A percentile compares a stretch with the other conserved stretches of the same genome.
phyloP scores from a whole-genome alignment of 345 rosid species.

The Geranium rotundifolium region DNA sequence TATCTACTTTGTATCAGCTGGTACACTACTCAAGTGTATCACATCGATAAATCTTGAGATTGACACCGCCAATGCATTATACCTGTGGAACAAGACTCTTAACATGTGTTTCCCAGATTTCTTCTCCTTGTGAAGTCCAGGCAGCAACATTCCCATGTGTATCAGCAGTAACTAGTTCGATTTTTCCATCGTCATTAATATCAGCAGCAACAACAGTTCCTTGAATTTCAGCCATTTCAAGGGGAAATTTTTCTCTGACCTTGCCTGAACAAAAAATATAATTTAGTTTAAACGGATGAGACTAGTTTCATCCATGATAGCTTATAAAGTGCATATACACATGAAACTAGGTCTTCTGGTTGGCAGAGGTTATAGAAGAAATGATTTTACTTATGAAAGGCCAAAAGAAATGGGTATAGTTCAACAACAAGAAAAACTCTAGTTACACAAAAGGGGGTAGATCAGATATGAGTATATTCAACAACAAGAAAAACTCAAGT shows the following conservation, averaged over 20 bases:
- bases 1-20: too few relatives aligned
- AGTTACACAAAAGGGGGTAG: too few relatives aligned
- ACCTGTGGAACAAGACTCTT: slow-evolving; percentile 97
- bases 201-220: slow-evolving; percentile 95
- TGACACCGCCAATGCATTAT: background rate
- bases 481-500: too few relatives aligned
- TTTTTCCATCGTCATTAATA: slow-evolving; percentile 97
- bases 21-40: too few relatives aligned
- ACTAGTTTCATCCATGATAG: too few relatives aligned
- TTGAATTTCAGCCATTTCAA: slow-evolving; percentile 98
- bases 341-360: too few relatives aligned
- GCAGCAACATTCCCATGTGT: slow-evolving; percentile 97
- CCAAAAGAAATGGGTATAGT: too few relatives aligned
- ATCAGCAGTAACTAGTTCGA: slow-evolving; percentile 92
- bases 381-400: background rate
- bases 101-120: slow-evolving; percentile 79
- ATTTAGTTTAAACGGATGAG: background rate
- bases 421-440: too few relatives aligned
- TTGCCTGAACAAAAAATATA: slow-evolving; percentile 38
- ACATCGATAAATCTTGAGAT: too few relatives aligned
- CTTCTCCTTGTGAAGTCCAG: slow-evolving; percentile 87
- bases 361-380: too few relatives aligned
- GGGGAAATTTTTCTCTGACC: slow-evolving; percentile 76
- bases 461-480: background rate
- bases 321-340: too few relatives aligned